phyloP scores from a whole-genome alignment of 805 yeast genomes.

The Naumovozyma baii region DNA sequence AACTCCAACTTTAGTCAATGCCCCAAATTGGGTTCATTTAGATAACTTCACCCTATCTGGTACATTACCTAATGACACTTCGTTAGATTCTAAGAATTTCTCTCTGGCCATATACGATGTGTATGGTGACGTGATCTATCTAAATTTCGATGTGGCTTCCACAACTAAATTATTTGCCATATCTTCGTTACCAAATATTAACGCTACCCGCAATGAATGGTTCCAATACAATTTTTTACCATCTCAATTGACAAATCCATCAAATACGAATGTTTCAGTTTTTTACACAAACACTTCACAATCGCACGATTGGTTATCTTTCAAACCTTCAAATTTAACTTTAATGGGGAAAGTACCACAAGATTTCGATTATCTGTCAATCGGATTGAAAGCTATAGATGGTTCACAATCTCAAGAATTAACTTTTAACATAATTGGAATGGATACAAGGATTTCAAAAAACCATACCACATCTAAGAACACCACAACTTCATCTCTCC shows the following conservation, averaged over 20 bases:
- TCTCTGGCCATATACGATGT: slow-evolving; percentile 49
- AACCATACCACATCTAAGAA: slow-evolving; percentile 1
- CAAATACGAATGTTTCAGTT: slow-evolving; percentile 41
- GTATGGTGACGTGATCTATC: slow-evolving; percentile 48
- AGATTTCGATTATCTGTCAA: slow-evolving; percentile 33
- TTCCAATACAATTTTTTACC: slow-evolving; percentile 48
- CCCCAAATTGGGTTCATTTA: slow-evolving; percentile 54
- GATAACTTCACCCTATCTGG: slow-evolving; percentile 42
- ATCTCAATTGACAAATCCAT: slow-evolving; percentile 47
- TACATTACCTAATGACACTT: slow-evolving; percentile 40
- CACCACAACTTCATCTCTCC: slow-evolving; percentile 2
- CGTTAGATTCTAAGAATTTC: slow-evolving; percentile 28
- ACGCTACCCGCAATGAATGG: slow-evolving; percentile 57
- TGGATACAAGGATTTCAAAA: slow-evolving; percentile 21
- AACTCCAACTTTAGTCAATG: slow-evolving; percentile 35
- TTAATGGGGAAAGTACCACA: slow-evolving; percentile 59
- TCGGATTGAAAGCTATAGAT: slow-evolving; percentile 36
- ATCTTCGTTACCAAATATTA: slow-evolving; percentile 42
- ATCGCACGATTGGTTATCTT: slow-evolving; percentile 55
- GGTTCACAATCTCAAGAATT: slow-evolving; percentile 31
- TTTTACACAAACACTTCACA: slow-evolving; percentile 29
- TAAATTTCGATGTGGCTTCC: slow-evolving; percentile 49
- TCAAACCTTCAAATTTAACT: slow-evolving; percentile 49
- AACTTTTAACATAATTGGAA: slow-evolving; percentile 46
- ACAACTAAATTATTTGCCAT: slow-evolving; percentile 48